Conservation (phyloP, 1,284 basidiomycete genomes). For the Ceratobasidium sp. region DNA sequence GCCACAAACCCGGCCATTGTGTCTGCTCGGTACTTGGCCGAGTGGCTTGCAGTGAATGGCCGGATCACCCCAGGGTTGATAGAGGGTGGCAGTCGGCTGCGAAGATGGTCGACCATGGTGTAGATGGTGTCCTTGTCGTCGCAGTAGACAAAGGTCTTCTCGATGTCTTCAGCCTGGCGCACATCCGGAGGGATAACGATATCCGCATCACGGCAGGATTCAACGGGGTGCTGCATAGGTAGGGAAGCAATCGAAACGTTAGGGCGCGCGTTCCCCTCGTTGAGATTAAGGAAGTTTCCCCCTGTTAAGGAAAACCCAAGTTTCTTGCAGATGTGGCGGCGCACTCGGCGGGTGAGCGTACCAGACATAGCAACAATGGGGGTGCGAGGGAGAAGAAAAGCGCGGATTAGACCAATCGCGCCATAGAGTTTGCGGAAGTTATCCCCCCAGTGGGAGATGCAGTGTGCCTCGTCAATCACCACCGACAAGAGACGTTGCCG, state of each 20-base stretch:
- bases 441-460: conserved; percentile 8
- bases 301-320: not conserved
- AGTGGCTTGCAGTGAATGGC: not conserved
- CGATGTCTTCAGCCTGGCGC: not conserved
- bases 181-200: not conserved
- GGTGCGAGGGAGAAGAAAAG: not conserved
- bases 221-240: not conserved
- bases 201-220: not conserved
- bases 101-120: not conserved
- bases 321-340: not conserved
- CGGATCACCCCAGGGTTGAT: not conserved
- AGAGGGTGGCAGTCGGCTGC: not conserved
- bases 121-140: not conserved
- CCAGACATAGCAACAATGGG: not conserved
- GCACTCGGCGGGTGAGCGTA: not conserved
- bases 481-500: not conserved
- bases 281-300: not conserved
- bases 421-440: not conserved
- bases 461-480: conserved; percentile 26
- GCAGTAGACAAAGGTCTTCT: not conserved
- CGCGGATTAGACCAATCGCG: not conserved
- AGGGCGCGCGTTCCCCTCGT: not conserved
- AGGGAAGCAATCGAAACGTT: not conserved
- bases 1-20: not conserved
- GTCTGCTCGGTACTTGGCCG: not conserved